Conservation (phyloP, 345 rosid species). For the Turritis glabra region DNA sequence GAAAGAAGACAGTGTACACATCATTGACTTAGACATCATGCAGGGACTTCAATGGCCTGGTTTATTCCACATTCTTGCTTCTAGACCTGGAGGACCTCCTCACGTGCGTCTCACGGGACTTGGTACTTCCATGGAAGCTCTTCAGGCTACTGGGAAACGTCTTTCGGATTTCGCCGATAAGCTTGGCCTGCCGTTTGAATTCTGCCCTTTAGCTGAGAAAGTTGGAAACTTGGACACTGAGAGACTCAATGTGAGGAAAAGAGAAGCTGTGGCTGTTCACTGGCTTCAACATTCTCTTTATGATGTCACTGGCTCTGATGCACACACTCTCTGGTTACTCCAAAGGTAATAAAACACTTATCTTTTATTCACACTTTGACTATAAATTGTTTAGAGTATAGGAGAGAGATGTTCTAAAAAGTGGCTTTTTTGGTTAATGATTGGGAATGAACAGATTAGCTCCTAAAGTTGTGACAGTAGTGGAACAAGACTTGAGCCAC, state of each 20-base stretch:
- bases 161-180: conserved; percentile 88
- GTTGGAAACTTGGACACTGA: conserved; percentile 86
- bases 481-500: conserved; percentile 93
- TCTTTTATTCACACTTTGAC: background rate
- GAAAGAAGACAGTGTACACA: conserved; percentile 91
- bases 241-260: conserved; percentile 69
- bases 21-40: conserved; percentile 95
- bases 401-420: background rate
- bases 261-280: conserved; percentile 96
- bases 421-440: background rate
- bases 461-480: conserved; percentile 96
- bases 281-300: conserved; percentile 98
- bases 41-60: conserved; percentile 99
- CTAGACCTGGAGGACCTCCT: conserved; percentile 93
- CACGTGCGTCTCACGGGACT: conserved; percentile 91
- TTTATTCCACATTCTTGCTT: conserved; percentile 85
- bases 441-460: conserved; percentile 61
- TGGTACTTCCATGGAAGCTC: conserved; percentile 86
- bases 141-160: conserved; percentile 91
- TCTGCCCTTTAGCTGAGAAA: conserved; percentile 78
- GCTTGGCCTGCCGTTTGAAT: conserved; percentile 86
- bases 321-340: conserved; percentile 78
- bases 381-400: background rate
- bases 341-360: conserved; percentile 59
- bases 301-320: conserved; percentile 95